phyloP scores from a whole-genome alignment of 805 yeast species.

The Candida mattraensis region DNA sequence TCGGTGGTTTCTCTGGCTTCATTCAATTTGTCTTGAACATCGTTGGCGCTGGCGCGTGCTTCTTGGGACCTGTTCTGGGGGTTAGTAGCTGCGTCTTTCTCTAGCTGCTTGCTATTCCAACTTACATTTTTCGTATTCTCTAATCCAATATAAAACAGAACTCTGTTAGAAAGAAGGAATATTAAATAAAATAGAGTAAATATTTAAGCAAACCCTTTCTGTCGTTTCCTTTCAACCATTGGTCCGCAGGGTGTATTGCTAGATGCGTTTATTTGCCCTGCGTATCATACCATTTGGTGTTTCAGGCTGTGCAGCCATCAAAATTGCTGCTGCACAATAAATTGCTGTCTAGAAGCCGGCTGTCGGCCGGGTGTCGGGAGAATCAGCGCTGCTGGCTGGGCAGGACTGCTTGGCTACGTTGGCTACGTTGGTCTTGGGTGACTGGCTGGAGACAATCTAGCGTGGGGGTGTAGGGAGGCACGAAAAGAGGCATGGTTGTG shows the following conservation, averaged over 20 bases:
- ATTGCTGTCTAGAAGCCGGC: conserved; percentile 9
- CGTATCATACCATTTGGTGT: conserved; percentile 3
- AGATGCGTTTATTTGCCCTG: conserved; percentile 9
- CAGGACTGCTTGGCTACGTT: too few species aligned
- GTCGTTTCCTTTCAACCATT: too few species aligned
- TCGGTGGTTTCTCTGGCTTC: conserved; percentile 13
- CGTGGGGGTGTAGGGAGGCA: too few species aligned
- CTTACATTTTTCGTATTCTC: conserved; percentile 8
- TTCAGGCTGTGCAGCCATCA: conserved; percentile 6
- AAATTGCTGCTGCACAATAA: conserved; percentile 10
- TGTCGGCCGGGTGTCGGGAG: too few species aligned
- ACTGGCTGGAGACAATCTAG: too few species aligned
- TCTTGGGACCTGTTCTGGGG: conserved; percentile 13
- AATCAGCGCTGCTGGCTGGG: too few species aligned
- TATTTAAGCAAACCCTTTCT: too few species aligned
- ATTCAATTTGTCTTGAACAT: conserved; percentile 16
- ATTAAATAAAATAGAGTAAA: too few species aligned
- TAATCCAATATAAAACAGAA: conserved; percentile 2
- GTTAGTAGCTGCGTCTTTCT: conserved; percentile 1
- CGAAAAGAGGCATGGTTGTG: too few species aligned
- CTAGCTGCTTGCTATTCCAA: neutral
- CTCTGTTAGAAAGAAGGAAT: too few species aligned
- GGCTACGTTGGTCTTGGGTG: too few species aligned
- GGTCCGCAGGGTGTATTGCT: too few species aligned
- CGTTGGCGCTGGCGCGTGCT: conserved; percentile 14